Conservation (phyloP, 2,329 filamentous ascomycete species). For the Fusarium torulosum region DNA sequence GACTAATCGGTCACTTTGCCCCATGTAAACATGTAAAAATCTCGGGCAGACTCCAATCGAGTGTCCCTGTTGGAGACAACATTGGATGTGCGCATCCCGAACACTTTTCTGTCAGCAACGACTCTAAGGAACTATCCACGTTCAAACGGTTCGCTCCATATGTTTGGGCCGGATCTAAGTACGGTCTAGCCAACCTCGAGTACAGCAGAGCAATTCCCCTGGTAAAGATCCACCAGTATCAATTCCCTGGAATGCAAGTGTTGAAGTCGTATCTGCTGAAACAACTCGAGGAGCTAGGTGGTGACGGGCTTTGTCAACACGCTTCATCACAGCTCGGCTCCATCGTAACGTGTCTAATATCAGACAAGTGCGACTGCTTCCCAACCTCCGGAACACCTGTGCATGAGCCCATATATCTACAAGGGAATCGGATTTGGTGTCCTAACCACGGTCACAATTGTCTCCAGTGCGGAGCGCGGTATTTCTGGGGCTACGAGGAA, state of each 20-base stretch:
- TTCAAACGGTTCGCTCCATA: accelerated
- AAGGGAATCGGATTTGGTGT: accelerated
- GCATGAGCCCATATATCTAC: accelerated
- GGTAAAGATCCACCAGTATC: neutral
- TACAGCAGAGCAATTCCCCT: neutral
- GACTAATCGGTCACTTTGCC: neutral
- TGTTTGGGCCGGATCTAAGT: accelerated
- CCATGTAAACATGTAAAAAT: neutral
- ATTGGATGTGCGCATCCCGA: neutral
- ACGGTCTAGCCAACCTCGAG: accelerated
- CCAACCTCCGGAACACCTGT: neutral
- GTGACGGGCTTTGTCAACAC: conserved; percentile 11
- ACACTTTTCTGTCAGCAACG: neutral
- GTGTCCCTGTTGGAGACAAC: accelerated
- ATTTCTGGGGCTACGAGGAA: neutral
- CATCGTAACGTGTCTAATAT: neutral
- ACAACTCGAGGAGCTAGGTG: neutral
- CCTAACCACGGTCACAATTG: neutral
- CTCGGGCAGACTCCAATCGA: neutral
- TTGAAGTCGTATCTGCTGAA: neutral
- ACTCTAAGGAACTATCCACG: accelerated
- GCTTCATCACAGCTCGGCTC: neutral
- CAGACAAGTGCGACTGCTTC: conserved; percentile 13
- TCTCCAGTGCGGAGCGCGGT: neutral
- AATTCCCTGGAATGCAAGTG: neutral